These are phyloP conservation scores for Endotrypanum monterogeii DNA, from an alignment of 208 protist genomes.

Conservation along the genomic window DNA sequence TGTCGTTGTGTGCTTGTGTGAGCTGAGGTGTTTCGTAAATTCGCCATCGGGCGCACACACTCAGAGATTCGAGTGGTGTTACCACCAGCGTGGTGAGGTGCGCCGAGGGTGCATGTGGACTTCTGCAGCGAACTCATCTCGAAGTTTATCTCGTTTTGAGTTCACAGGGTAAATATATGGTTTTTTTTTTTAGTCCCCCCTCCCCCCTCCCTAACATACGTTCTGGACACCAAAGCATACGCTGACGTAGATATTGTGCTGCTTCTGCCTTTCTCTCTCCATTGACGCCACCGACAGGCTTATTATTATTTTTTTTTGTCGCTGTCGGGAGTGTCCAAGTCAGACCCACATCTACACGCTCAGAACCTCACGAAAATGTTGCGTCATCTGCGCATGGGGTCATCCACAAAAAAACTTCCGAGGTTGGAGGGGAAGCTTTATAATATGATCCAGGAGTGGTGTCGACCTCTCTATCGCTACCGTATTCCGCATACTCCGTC, in stretches of 20 bases:
- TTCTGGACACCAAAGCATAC: not conserved
- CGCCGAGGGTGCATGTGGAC: not conserved
- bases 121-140: not conserved
- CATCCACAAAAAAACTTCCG: slow-evolving; percentile 20
- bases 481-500: slow-evolving; percentile 39
- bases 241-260: not conserved
- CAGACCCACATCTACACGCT: not conserved
- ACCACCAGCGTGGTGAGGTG: not conserved
- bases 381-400: slow-evolving; percentile 55
- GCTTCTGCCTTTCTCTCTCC: not conserved
- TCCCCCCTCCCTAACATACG: not conserved
- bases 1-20: not conserved
- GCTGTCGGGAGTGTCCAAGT: not conserved
- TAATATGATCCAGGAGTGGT: slow-evolving; percentile 25
- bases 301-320: not conserved
- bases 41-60: too few species aligned
- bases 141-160: not conserved
- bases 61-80: too few species aligned
- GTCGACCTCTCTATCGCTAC: slow-evolving; percentile 41
- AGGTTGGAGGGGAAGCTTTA: slow-evolving; percentile 22
- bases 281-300: too few species aligned
- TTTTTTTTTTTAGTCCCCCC: not conserved
- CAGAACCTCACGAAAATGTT: slow-evolving; percentile 29
- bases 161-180: not conserved
- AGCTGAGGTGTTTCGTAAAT: not conserved